Percentiles rank a stretch among this genome's conserved stretches.
These are phyloP conservation scores for Ophiostoma tasmaniense DNA, from an alignment of 2,329 filamentous ascomycete genomes.

Conservation along the genomic window DNA sequence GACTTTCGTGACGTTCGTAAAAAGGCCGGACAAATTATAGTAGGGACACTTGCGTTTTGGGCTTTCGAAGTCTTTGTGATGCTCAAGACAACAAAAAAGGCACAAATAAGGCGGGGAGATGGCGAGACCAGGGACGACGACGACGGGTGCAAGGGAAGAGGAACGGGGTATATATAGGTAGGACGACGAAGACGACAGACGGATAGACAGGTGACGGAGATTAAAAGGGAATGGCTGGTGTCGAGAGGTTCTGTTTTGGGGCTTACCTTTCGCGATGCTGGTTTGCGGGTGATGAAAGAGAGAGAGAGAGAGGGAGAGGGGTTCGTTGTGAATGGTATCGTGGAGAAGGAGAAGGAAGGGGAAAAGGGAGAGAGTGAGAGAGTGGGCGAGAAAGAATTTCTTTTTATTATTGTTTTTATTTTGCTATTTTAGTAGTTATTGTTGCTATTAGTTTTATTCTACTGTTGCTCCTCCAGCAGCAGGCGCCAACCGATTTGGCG, in stretches of 20 bases:
- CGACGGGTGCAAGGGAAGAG: not conserved
- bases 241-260: not conserved
- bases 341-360: conserved; percentile 12
- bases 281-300: conserved; percentile 8
- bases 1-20: not conserved
- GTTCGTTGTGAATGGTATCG: conserved; percentile 13
- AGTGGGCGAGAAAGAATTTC: conserved; percentile 18
- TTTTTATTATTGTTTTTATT: conserved; percentile 22
- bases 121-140: not conserved
- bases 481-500: conserved; percentile 16
- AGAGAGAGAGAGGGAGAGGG: conserved; percentile 5
- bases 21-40: not conserved
- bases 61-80: not conserved
- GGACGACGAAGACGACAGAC: not conserved
- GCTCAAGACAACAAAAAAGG: not conserved
- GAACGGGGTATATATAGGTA: not conserved
- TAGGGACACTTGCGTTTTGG: not conserved
- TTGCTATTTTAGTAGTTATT: conserved; percentile 10
- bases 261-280: conserved; percentile 19
- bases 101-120: conserved; percentile 5
- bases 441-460: not conserved
- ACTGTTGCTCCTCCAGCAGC: conserved; percentile 17
- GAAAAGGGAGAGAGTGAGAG: conserved; percentile 10
- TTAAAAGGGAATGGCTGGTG: not conserved
- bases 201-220: not conserved